Conservation (phyloP, 495 filamentous ascomycete genomes). For the Schizothecium vesticola region DNA sequence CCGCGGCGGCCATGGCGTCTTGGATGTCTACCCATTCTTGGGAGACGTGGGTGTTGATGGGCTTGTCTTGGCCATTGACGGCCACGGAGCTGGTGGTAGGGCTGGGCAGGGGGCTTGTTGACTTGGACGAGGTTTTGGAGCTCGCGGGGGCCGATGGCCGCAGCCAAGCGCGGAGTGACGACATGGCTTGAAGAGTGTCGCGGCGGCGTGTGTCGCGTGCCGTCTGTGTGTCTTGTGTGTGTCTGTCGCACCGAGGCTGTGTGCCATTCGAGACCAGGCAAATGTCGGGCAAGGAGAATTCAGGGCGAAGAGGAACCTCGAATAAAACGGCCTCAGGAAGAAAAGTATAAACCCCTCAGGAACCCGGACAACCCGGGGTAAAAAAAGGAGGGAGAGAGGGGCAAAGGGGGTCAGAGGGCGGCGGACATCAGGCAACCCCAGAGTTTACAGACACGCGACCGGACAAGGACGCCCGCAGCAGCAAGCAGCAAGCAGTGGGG, state of each 20-base stretch:
- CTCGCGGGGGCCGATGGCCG: constrained; percentile 20
- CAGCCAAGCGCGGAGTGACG: constrained; percentile 29
- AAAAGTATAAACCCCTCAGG: not conserved
- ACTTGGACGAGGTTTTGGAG: constrained; percentile 21
- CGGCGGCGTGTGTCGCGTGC: not conserved
- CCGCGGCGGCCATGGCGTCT: constrained; percentile 42
- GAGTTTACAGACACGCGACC: not conserved
- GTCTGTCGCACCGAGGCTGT: not conserved
- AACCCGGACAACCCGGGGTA: constrained; percentile 8
- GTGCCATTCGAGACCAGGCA: not conserved
- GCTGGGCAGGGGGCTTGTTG: constrained; percentile 17
- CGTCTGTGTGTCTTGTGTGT: not conserved
- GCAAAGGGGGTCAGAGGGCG: not conserved
- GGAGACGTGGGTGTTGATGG: constrained; percentile 17
- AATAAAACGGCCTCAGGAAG: not conserved
- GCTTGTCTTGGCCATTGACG: constrained; percentile 23
- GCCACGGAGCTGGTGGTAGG: constrained; percentile 20
- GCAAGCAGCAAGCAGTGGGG: not conserved
- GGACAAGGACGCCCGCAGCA: not conserved
- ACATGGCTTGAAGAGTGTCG: constrained; percentile 15
- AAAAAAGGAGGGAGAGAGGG: not conserved
- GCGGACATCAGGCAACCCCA: not conserved
- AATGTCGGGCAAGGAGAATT: not conserved
- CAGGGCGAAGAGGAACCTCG: not conserved
- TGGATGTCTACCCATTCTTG: constrained; percentile 38